A percentile compares a stretch with the other conserved stretches of the same genome.
phyloP scores from a whole-genome alignment of 2,329 filamentous ascomycete genomes.

The Coleophoma crateriformis region DNA sequence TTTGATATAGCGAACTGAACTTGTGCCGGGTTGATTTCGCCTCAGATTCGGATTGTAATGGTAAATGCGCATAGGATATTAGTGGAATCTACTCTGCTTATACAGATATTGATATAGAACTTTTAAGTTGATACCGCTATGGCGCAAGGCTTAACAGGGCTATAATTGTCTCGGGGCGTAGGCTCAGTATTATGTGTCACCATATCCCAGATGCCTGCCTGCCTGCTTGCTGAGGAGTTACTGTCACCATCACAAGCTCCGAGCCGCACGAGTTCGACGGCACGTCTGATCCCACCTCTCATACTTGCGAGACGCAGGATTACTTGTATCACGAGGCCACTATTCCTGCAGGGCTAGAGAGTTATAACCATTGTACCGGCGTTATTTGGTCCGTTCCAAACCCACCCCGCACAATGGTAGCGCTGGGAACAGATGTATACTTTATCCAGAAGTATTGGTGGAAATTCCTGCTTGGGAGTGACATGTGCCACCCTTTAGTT shows the following conservation, averaged over 20 bases:
- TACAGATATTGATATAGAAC: too few relatives aligned
- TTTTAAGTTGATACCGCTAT: too few relatives aligned
- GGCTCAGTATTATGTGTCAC: too few relatives aligned
- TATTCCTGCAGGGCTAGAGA: neutral
- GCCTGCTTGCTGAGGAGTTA: neutral
- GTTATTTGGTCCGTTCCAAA: conserved; percentile 3
- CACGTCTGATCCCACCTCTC: conserved; percentile 8
- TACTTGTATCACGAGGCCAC: neutral
- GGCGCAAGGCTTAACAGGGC: too few relatives aligned
- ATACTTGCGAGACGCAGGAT: neutral
- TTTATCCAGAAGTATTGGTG: conserved; percentile 10
- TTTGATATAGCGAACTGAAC: too few relatives aligned
- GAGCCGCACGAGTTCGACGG: neutral
- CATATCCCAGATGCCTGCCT: too few relatives aligned
- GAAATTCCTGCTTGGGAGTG: conserved; percentile 5
- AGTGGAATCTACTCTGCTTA: too few relatives aligned
- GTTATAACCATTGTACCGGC: conserved; percentile 2
- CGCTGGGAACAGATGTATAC: conserved; percentile 2
- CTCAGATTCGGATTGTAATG: too few relatives aligned
- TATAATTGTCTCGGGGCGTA: too few relatives aligned
- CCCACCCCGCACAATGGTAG: neutral
- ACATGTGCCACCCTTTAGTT: neutral
- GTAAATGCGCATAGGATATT: too few relatives aligned
- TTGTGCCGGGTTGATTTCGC: too few relatives aligned
- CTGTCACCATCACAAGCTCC: neutral